A percentile compares a stretch with the other conserved stretches of the same genome.
phyloP scores from a whole-genome alignment of 2,329 filamentous ascomycete species.

The Fusarium nygamai region DNA sequence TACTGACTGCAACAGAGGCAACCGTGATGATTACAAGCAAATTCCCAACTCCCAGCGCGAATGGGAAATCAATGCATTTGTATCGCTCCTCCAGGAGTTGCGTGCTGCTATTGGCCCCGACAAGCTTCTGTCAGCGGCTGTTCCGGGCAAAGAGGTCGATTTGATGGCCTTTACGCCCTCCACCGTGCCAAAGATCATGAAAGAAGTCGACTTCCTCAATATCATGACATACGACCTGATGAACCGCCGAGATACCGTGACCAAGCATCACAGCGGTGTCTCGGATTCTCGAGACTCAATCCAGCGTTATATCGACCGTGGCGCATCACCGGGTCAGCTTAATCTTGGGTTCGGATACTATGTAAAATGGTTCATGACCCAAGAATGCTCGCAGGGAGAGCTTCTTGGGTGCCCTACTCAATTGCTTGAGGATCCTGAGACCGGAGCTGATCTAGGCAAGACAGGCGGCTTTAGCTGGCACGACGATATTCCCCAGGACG shows the following conservation, averaged over 20 bases:
- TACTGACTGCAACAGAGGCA: constrained; percentile 58
- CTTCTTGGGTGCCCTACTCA: constrained; percentile 65
- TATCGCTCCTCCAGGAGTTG: constrained; percentile 67
- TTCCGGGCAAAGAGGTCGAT: constrained; percentile 71
- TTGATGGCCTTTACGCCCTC: constrained; percentile 73
- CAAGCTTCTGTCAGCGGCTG: constrained; percentile 74
- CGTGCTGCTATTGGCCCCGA: constrained; percentile 64
- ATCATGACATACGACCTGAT: constrained; percentile 76
- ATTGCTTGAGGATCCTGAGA: constrained; percentile 65
- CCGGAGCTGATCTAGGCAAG: constrained; percentile 66
- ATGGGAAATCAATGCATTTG: constrained; percentile 72
- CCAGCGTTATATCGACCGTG: constrained; percentile 67
- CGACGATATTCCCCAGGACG: constrained; percentile 61
- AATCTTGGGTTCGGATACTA: constrained; percentile 76
- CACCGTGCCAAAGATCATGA: constrained; percentile 67
- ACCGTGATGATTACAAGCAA: constrained; percentile 75
- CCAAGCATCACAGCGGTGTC: constrained; percentile 73
- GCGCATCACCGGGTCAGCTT: constrained; percentile 61
- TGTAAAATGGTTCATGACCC: constrained; percentile 70
- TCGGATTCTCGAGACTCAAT: constrained; percentile 63
- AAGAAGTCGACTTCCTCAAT: constrained; percentile 73
- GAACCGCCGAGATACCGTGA: constrained; percentile 72
- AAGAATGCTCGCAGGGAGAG: constrained; percentile 51
- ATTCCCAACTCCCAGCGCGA: constrained; percentile 68
- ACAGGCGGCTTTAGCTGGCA: constrained; percentile 70